Conservation (phyloP, 305 asterid genomes). For the Fraxinus angustifolia region DNA sequence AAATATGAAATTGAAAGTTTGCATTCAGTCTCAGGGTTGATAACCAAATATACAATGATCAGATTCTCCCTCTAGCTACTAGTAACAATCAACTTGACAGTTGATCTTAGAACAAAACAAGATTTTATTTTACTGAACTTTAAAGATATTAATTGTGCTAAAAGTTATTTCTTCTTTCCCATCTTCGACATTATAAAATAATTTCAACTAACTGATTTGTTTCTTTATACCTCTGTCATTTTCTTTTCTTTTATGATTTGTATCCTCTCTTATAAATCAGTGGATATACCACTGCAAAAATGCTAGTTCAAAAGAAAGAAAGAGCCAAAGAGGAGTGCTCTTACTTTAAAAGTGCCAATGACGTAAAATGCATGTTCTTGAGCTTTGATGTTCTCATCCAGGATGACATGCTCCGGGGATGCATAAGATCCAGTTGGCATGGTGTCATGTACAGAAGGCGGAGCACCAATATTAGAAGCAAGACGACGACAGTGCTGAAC, state of each 20-base stretch:
- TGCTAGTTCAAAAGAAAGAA: not conserved
- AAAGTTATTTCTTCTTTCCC: not conserved
- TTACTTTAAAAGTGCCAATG: conserved; percentile 72
- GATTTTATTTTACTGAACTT: not conserved
- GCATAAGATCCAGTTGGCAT: conserved; percentile 87
- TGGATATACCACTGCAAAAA: not conserved
- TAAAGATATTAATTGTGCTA: not conserved
- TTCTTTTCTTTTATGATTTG: not conserved
- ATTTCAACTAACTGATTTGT: not conserved
- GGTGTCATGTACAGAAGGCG: conserved; percentile 65
- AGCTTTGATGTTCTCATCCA: conserved; percentile 88
- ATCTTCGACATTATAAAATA: not conserved
- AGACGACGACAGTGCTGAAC: conserved; percentile 70
- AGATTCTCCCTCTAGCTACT: not conserved
- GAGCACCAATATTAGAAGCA: conserved; percentile 39
- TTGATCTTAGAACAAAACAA: not conserved
- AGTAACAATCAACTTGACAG: not conserved
- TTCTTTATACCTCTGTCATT: not conserved
- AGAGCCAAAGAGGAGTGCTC: conserved; percentile 16
- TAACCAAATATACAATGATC: not conserved
- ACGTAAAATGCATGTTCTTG: conserved; percentile 57
- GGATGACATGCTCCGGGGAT: conserved; percentile 75
- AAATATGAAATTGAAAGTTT: not conserved
- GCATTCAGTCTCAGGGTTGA: not conserved
- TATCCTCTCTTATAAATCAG: not conserved